Conservation (phyloP, 208 protist genomes). For the Sergeia podlipaevii region DNA sequence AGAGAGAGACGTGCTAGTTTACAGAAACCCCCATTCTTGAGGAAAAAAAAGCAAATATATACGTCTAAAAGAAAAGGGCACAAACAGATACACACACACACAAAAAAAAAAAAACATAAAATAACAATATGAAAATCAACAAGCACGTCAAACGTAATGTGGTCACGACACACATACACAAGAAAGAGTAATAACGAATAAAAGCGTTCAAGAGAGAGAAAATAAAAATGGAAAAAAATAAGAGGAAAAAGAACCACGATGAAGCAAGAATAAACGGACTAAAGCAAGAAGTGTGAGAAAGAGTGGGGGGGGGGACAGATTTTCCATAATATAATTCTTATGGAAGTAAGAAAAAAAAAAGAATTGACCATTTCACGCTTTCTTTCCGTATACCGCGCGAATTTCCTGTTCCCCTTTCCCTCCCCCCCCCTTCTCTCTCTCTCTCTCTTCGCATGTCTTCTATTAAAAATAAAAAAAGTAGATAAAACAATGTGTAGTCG, state of each 20-base stretch:
- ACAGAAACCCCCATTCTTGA: no score
- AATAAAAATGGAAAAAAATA: neutral
- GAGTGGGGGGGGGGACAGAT: no score
- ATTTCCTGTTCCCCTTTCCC: neutral
- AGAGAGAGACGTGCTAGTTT: no score
- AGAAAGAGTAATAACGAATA: constrained; percentile 4
- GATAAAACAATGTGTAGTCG: neutral
- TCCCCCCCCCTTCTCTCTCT: neutral
- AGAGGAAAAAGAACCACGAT: constrained; percentile 6
- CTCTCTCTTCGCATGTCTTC: neutral
- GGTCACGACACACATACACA: neutral
- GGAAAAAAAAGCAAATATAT: neutral
- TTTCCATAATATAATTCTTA: no score
- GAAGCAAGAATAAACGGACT: neutral
- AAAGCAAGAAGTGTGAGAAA: constrained; percentile 9
- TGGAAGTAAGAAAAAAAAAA: constrained; percentile 1
- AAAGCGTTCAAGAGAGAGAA: neutral
- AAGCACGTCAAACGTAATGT: no score
- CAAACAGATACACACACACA: neutral
- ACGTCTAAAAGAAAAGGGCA: neutral
- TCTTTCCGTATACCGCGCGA: neutral
- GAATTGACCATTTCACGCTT: constrained; percentile 7
- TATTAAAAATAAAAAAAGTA: neutral
- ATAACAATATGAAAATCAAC: constrained; percentile 7
- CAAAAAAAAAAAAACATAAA: neutral